Conservation (phyloP, 1,284 basidiomycete genomes). For the Leccinum pachyderme region DNA sequence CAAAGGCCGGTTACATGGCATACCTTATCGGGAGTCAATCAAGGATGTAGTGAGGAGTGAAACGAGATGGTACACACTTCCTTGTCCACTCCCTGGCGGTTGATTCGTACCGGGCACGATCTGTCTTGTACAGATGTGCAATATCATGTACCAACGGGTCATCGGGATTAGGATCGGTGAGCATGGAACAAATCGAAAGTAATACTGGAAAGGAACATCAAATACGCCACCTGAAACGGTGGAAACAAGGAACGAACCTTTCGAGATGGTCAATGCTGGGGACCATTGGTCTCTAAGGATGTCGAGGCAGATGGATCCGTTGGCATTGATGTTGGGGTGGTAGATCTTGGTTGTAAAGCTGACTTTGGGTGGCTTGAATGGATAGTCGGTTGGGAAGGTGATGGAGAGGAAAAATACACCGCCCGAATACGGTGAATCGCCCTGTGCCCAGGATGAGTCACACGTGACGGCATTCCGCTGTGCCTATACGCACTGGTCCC, state of each 20-base stretch:
- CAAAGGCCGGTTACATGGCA: constrained; percentile 47
- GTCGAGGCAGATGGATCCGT: constrained; percentile 98
- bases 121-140: constrained; percentile 93
- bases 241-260: constrained; percentile 58
- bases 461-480: neutral
- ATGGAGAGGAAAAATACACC: constrained; percentile 97
- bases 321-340: constrained; percentile 97
- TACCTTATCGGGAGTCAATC: constrained; percentile 40
- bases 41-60: constrained; percentile 3
- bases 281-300: constrained; percentile 98
- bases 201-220: constrained; percentile 55
- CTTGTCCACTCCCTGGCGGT: constrained; percentile 97
- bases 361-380: constrained; percentile 99
- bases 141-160: constrained; percentile 82
- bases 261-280: constrained; percentile 97
- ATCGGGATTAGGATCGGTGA: constrained; percentile 96
- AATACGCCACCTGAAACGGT: neutral
- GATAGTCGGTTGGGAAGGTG: constrained; percentile 93
- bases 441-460: constrained; percentile 44
- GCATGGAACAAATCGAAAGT: constrained; percentile 94
- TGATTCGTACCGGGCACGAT: constrained; percentile 89
- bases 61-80: constrained; percentile 63
- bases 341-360: constrained; percentile 98
- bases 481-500: constrained; percentile 74
- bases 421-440: constrained; percentile 93